Base-by-base conservation (phyloP, 1,284 basidiomycete species). In the Volvariella volvacea region DNA sequence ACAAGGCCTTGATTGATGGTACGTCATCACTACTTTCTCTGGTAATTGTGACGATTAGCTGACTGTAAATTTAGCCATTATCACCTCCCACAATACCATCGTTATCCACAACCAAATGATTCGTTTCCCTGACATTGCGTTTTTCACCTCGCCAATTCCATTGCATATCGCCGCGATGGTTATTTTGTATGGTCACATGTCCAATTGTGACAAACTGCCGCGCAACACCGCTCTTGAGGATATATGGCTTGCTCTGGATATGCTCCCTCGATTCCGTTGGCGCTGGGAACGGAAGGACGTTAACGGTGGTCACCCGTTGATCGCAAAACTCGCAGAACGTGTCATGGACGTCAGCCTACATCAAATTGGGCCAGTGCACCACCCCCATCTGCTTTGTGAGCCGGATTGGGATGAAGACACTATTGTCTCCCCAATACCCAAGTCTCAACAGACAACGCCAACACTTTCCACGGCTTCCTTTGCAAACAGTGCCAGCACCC, bases 81-180 rank as follows among this genome's bases (percentile, higher is more conserved):
- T 88, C 43, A 83, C 84, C 0, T 84, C 88, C 1, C 87, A 90
- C 66, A 90, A 90, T 54, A 80, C 85, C 49, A 87, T 90, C 54
- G 74, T 87, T 42, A 71, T 90, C 16, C 88, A 90, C 63, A 80
- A 82, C 48, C 78, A 84, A 50, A 74, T 90, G 43, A 88, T 89
- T 51, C 74, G 74, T 22, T 89, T 81, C 69, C 86, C 87, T 6
- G 83, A 89, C 51, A 83, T 84, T 52, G 84, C 80, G 1, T 90
- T 90, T 66, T 90, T 90, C 58, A 85, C 86, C 15, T 88, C 87
- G 2, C 87, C 88, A 1, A 87, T 86, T 48, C 88, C 88, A 21
- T 69, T 90, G 28, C 87, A 90, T 59, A 88, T 89, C 46, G 83
- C 87, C 0, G 87, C 88, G 4, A 88, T 90, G 86, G 83, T 90